A percentile compares a stretch with the other conserved stretches of the same genome.
These are phyloP conservation scores for Boletellus ananiceps DNA, from an alignment of 768 basidiomycete species.

Conservation along the genomic window DNA sequence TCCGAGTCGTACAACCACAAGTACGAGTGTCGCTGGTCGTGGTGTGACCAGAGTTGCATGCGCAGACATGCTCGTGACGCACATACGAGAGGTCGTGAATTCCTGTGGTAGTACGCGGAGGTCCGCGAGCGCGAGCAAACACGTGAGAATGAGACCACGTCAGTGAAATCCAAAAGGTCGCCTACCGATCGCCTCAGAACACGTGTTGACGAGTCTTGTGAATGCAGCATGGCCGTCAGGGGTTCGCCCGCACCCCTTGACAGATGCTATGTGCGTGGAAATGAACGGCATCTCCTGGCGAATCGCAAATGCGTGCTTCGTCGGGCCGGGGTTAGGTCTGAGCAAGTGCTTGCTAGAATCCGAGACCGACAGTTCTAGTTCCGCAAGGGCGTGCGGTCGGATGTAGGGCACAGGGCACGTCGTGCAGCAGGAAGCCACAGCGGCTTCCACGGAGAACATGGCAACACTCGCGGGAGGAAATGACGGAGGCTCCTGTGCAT, in stretches of 20 bases:
- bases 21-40: not conserved
- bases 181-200: constrained; percentile 10
- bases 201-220: constrained; percentile 19
- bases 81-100: not conserved
- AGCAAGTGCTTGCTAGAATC: not conserved
- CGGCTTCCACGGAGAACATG: not conserved
- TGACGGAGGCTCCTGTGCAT: not conserved
- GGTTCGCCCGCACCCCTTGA: constrained; percentile 10
- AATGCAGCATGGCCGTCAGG: constrained; percentile 24
- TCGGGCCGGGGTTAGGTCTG: constrained; percentile 11
- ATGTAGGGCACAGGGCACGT: not conserved
- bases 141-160: not conserved
- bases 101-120: not conserved
- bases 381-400: not conserved
- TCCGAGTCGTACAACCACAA: constrained; percentile 1
- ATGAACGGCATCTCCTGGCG: constrained; percentile 26
- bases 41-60: not conserved
- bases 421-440: not conserved
- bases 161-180: not conserved
- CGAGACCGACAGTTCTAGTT: not conserved
- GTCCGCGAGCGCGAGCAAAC: not conserved
- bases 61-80: not conserved
- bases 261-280: constrained; percentile 6
- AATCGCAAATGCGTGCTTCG: constrained; percentile 12
- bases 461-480: constrained; percentile 21